Conservation (phyloP, 2,329 filamentous ascomycete species). For the Penicillium rolfsii region DNA sequence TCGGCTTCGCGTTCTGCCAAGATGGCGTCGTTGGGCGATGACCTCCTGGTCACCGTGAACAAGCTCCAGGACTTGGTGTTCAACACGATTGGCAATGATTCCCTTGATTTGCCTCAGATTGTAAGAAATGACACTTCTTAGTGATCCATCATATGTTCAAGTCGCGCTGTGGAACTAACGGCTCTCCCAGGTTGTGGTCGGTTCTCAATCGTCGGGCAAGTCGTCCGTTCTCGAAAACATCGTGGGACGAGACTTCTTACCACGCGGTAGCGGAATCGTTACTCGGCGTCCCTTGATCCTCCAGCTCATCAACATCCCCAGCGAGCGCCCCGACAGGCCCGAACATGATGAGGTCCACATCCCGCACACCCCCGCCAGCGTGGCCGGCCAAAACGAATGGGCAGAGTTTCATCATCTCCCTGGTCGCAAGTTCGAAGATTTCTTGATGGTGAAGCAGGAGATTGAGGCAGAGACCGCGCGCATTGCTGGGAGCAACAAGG, state of each 20-base stretch:
- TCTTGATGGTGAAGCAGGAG: slow-evolving; percentile 89
- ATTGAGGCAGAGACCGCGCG: slow-evolving; percentile 96
- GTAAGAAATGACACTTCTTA: slow-evolving; percentile 58
- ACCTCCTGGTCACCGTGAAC: slow-evolving; percentile 93
- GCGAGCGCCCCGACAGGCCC: slow-evolving; percentile 68
- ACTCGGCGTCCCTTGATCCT: slow-evolving; percentile 92
- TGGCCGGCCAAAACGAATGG: slow-evolving; percentile 73
- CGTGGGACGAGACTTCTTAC: slow-evolving; percentile 94
- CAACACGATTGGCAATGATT: slow-evolving; percentile 99
- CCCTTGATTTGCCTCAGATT: slow-evolving; percentile 95
- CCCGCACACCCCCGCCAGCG: slow-evolving; percentile 76
- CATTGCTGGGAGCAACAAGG: slow-evolving; percentile 96
- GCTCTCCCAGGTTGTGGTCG: slow-evolving; percentile 80
- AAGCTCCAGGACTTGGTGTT: slow-evolving; percentile 98
- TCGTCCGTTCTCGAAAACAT: slow-evolving; percentile 99
- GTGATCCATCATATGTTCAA: background rate
- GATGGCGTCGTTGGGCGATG: slow-evolving; percentile 95
- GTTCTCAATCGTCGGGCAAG: slow-evolving; percentile 97
- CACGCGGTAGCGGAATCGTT: slow-evolving; percentile 94
- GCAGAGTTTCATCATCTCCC: slow-evolving; percentile 96
- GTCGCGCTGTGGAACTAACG: slow-evolving; percentile 20
- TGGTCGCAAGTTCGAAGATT: slow-evolving; percentile 85
- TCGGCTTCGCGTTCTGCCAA: slow-evolving; percentile 15
- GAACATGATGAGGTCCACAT: slow-evolving; percentile 67
- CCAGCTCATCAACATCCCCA: slow-evolving; percentile 95